Evolutionary conservation across 495 filamentous ascomycete genomes (phyloP).

Genomic region (Cladorrhinum samala): DNA sequence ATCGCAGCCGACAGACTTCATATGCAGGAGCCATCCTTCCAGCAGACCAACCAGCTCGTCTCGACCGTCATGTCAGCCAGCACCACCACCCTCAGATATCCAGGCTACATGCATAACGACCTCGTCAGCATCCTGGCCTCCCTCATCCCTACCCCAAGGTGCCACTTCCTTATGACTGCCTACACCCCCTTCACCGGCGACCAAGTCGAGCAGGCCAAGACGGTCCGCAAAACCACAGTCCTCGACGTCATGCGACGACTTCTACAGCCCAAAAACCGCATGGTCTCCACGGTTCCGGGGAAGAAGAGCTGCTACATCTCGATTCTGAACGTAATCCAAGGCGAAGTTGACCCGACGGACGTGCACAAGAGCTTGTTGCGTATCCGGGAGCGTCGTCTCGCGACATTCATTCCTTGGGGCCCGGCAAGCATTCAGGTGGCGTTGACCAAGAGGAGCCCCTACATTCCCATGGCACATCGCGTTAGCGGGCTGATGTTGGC

Average conservation of each 20-base stretch:
- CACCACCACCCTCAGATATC: constrained; percentile 92
- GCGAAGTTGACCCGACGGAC: constrained; percentile 95
- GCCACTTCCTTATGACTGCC: constrained; percentile 96
- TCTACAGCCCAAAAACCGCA: constrained; percentile 95
- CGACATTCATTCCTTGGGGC: constrained; percentile 99
- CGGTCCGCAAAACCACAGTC: constrained; percentile 94
- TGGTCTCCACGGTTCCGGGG: constrained; percentile 92
- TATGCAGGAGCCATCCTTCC: constrained; percentile 87
- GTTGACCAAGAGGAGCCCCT: constrained; percentile 90
- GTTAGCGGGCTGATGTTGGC: constrained; percentile 96
- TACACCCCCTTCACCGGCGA: constrained; percentile 97
- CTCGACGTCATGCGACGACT: constrained; percentile 95
- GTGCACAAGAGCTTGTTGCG: constrained; percentile 95
- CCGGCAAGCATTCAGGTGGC: constrained; percentile 97
- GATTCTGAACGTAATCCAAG: constrained; percentile 97
- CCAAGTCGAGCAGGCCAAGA: constrained; percentile 92
- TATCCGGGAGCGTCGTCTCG: constrained; percentile 88
- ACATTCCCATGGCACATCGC: constrained; percentile 82
- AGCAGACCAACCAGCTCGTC: constrained; percentile 95
- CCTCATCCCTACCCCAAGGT: constrained; percentile 90
- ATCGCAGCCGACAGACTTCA: constrained; percentile 94
- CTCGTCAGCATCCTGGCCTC: constrained; percentile 94
- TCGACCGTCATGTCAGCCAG: constrained; percentile 98
- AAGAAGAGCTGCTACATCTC: constrained; percentile 99
- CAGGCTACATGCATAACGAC: constrained; percentile 99